These are phyloP conservation scores for Penicillium crystallinum DNA, from an alignment of 495 filamentous ascomycete genomes.

Conservation along the genomic window DNA sequence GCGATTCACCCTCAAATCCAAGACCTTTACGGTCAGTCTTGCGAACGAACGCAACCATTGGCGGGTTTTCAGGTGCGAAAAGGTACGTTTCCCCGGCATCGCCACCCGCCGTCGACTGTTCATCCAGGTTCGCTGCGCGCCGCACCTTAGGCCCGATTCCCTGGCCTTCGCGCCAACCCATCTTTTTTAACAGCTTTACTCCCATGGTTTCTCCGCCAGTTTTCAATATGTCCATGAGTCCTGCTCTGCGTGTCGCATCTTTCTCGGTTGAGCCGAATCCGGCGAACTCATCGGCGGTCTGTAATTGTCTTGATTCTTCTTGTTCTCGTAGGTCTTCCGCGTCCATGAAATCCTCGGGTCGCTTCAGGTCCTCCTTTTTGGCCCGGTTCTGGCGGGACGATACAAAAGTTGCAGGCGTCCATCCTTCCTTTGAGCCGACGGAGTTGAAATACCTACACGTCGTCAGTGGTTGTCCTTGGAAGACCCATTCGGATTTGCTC, in stretches of 20 bases:
- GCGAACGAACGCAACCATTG: slow-evolving; percentile 66
- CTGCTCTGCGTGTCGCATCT: slow-evolving; percentile 47
- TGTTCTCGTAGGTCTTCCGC: slow-evolving; percentile 91
- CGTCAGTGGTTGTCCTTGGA: slow-evolving; percentile 7
- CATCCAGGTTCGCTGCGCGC: slow-evolving; percentile 65
- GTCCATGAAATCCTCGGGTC: slow-evolving; percentile 94
- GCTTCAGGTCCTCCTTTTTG: slow-evolving; percentile 59
- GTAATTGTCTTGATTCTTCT: slow-evolving; percentile 66
- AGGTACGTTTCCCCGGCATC: slow-evolving; percentile 55
- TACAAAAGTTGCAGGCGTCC: slow-evolving; percentile 86
- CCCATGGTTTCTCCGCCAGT: slow-evolving; percentile 82
- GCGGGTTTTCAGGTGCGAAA: slow-evolving; percentile 84
- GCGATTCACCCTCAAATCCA: slow-evolving; percentile 67
- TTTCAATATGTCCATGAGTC: slow-evolving; percentile 71
- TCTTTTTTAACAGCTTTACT: slow-evolving; percentile 76
- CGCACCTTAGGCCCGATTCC: slow-evolving; percentile 88
- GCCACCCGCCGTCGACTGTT: slow-evolving; percentile 29
- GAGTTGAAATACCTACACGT: slow-evolving; percentile 84
- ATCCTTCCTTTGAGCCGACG: slow-evolving; percentile 97
- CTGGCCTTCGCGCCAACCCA: slow-evolving; percentile 96
- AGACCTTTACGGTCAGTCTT: slow-evolving; percentile 81
- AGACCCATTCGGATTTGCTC: slow-evolving; percentile 25
- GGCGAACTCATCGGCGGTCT: slow-evolving; percentile 67
- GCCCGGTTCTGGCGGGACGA: slow-evolving; percentile 79
- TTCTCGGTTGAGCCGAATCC: slow-evolving; percentile 67